Percentiles rank a stretch among this genome's conserved stretches.
Conservation (phyloP, 768 basidiomycete genomes). For the Psilocybe sp. region DNA sequence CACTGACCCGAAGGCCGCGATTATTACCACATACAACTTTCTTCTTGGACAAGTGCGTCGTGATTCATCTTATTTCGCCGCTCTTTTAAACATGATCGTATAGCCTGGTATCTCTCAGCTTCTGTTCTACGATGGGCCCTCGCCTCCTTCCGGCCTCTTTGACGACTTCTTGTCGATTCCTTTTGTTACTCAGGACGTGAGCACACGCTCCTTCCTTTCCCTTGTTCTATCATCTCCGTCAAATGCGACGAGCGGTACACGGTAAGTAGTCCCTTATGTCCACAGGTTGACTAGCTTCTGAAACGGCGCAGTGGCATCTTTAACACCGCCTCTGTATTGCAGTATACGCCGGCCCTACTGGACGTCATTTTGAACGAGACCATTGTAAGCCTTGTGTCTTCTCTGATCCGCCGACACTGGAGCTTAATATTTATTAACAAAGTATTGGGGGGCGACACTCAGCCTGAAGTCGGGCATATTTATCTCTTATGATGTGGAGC, state of each 20-base stretch:
- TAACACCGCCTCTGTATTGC: constrained; percentile 38
- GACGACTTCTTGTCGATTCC: constrained; percentile 50
- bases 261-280: constrained; percentile 11
- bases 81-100: neutral
- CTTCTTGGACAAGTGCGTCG: constrained; percentile 30
- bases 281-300: neutral
- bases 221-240: constrained; percentile 37
- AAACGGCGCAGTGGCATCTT: constrained; percentile 26
- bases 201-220: constrained; percentile 36
- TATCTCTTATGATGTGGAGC: constrained; percentile 47
- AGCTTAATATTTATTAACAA: too few species aligned
- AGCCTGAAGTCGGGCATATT: neutral
- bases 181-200: constrained; percentile 31
- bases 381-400: constrained; percentile 23
- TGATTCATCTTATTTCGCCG: neutral
- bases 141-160: constrained; percentile 45
- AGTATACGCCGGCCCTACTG: constrained; percentile 33
- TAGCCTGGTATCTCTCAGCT: constrained; percentile 25
- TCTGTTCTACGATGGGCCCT: constrained; percentile 60
- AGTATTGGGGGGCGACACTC: neutral
- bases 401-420: too few species aligned
- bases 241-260: constrained; percentile 26
- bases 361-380: constrained; percentile 42
- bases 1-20: constrained; percentile 48
- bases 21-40: constrained; percentile 46